Conservation (phyloP, 73 alveolate genomes). For the Breviolum minutum region DNA sequence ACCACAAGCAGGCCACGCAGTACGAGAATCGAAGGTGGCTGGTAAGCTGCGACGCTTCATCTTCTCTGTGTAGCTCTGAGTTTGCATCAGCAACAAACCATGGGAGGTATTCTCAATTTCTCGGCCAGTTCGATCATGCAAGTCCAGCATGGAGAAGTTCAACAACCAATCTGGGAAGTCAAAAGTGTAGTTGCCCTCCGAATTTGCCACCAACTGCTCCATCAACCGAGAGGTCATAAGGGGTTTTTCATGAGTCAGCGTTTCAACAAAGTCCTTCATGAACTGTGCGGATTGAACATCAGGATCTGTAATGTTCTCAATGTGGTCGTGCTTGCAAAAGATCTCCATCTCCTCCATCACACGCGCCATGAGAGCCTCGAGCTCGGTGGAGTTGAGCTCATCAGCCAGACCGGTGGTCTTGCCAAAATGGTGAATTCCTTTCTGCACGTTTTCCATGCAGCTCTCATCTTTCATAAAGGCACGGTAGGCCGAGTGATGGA, state of each 20-base stretch:
- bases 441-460: slow-evolving; percentile 29
- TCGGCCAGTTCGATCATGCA: slow-evolving; percentile 57
- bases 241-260: slow-evolving; percentile 15
- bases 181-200: slow-evolving; percentile 35
- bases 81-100: neutral
- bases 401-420: neutral
- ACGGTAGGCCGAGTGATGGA: slow-evolving; percentile 27
- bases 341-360: slow-evolving; percentile 73
- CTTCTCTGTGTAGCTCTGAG: neutral
- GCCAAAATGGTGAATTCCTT: slow-evolving; percentile 5
- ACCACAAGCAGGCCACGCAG: slow-evolving; percentile 22
- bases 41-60: slow-evolving; percentile 37
- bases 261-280: slow-evolving; percentile 24
- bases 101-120: neutral
- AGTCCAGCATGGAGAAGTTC: slow-evolving; percentile 37
- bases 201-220: neutral
- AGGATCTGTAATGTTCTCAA: slow-evolving; percentile 21
- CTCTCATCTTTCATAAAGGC: slow-evolving; percentile 2
- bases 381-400: slow-evolving; percentile 16
- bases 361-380: neutral
- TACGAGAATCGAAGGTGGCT: slow-evolving; percentile 45
- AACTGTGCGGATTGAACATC: neutral
- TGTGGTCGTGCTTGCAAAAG: slow-evolving; percentile 61
- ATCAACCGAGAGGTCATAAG: neutral
- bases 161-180: slow-evolving; percentile 47